Base-by-base conservation (phyloP, 768 basidiomycete genomes). In the Lactifluus volemus region DNA sequence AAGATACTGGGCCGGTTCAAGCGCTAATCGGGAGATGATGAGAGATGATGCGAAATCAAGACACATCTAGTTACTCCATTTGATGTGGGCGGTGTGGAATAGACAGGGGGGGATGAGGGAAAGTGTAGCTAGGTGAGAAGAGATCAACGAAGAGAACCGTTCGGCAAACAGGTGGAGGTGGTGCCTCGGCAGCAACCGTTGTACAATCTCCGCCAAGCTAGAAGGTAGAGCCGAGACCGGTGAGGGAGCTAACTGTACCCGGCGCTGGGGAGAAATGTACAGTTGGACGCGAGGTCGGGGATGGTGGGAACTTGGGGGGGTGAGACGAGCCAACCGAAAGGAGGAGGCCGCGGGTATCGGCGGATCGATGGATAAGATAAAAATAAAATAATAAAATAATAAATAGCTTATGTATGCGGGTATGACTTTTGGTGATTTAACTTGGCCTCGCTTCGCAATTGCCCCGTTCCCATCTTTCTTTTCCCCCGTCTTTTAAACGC, bases 21-120 rank as follows among this genome's bases (percentile, higher is more conserved):
- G 60, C 60, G 60, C 25, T 49, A 61, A 52, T 53, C 54, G 55
- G 49, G 44, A 51, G 48, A 47, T 55, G 53, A 51, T 55, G 53
- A 34, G 32, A 47, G 36, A 50, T 32, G 52, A 60, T 60, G 59
- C 15, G 29, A 39, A 39, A 60, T 60, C 59, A 60, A 30, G 53
- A 58, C 11, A 29, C 11, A 61, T 61, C 49, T 61, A n/a, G 49
- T 50, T 42, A 50, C 60, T 51, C 54, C 49, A 56, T 61, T 61
- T 51, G 55, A 55, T 17, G 32, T 41, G 59, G 41, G 39, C 32
- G 41, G 60, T n/a, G 32, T 34, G 32, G 32, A 9, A 34, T 34
- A 34, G 4, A 34, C 9, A 34, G 41, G 5, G 9, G 54, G 9
- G 34, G 12, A 17, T 53, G 19, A 39, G 42, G 32, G 30, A 32